Evolutionary conservation across 1,139 yeast genomes (phyloP).

Genomic region (Hansenula lynferdii): DNA sequence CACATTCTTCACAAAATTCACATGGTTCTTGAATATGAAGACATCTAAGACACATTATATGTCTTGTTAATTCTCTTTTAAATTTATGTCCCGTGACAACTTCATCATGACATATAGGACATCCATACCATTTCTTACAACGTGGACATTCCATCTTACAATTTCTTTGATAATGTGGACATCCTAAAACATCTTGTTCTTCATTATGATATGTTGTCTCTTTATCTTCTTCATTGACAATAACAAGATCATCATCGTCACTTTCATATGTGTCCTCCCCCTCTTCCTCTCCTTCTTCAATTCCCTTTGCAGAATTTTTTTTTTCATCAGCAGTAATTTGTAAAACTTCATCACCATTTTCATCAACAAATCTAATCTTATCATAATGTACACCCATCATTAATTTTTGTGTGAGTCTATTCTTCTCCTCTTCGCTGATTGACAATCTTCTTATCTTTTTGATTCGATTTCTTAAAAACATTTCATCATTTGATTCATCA

Average conservation of each 20-base stretch:
- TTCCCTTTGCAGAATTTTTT: neutral
- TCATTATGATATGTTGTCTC: conserved; percentile 46
- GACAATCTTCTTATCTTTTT: conserved; percentile 47
- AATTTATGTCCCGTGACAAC: conserved; percentile 53
- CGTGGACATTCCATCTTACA: conserved; percentile 80
- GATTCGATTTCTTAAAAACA: conserved; percentile 50
- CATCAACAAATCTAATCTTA: conserved; percentile 22
- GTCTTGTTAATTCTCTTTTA: conserved; percentile 56
- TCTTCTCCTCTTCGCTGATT: conserved; percentile 50
- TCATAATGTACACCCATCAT: conserved; percentile 56
- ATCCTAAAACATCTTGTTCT: conserved; percentile 52
- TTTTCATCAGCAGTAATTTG: conserved; percentile 12
- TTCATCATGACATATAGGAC: conserved; percentile 84
- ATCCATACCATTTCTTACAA: conserved; percentile 71
- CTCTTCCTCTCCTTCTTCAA: conserved; percentile 17
- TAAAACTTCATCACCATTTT: conserved; percentile 20
- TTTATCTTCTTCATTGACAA: conserved; percentile 45
- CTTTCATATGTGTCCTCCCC: conserved; percentile 21
- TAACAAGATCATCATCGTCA: conserved; percentile 23
- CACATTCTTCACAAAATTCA: conserved; percentile 65
- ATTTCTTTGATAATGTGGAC: conserved; percentile 77
- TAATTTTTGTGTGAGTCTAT: conserved; percentile 60
- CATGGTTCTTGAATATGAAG: conserved; percentile 69
- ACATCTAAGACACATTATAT: conserved; percentile 80
- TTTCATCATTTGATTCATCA: conserved; percentile 48